Evolutionary conservation across 192 early-diverging fungal species (phyloP), one percentile per base, ranked within the genome.

Genomic region (Entomortierella parvispora): DNA sequence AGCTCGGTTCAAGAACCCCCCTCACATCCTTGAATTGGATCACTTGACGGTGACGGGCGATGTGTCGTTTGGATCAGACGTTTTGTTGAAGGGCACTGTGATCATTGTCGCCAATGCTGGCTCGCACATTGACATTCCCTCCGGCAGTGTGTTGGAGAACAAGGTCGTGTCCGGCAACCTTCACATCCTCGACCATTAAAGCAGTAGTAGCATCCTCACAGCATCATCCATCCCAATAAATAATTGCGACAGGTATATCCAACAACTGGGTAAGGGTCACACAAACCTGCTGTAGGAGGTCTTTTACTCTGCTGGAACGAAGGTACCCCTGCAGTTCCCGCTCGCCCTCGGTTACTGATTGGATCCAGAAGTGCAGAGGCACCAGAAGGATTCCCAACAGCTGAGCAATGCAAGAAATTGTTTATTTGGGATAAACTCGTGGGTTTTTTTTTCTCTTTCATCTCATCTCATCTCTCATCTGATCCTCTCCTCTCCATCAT

Each of bases 81-180:
- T 97, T 32, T 85, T 92, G 15, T 83, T 99, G 15, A 84, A 87
- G 69, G 93, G 97, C 53, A 97, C 97, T 11, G 97, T 99, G 42
- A 99, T 99, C 59, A 97, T 99, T 79, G 97, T 99, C 22, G 97
- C 97, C 49, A 99, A 97, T 84, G 89, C 94, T 63, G 97, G 97
- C n/a, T 83, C 82, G 23, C 88, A 94, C 53, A 99, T 97, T 74
- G 96, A 97, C 78, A 96, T 99, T 68, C 95, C 97, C 22, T 90
- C 93, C 9, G 93, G 95, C 34, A 83, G 94, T 17, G 90, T 97
- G 62, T 84, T 99, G 49, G 94, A 99, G 68, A 96, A 99, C 84
- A 99, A 99, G 89, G 95, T 99, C 20, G 95, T 99, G 17, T 93
- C 93, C 62, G 97, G 97, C 46, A 96, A 97, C 75, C 83, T 99